Conservation (phyloP, 148 eudicot genomes). For the Pharnaceum exiguum region DNA sequence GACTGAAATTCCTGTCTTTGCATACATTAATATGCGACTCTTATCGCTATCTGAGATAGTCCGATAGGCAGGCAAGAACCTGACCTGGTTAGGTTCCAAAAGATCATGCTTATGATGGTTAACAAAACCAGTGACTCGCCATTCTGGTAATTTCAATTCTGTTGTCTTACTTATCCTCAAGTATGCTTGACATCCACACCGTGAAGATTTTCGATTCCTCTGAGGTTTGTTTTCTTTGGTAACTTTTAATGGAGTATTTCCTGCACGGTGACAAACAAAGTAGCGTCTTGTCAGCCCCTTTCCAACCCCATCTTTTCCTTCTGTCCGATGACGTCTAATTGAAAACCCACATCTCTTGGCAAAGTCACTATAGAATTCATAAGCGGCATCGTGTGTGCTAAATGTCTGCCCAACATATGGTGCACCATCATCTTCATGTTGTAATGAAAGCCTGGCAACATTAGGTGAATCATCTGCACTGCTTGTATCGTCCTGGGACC, state of each 20-base stretch:
- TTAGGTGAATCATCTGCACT: conserved; percentile 83
- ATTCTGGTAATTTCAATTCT: conserved; percentile 65
- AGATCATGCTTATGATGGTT: conserved; percentile 94
- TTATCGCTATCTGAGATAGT: conserved; percentile 81
- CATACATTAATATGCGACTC: conserved; percentile 82
- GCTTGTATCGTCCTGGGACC: conserved; percentile 73
- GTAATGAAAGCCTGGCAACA: conserved; percentile 54
- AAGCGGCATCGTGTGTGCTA: conserved; percentile 84
- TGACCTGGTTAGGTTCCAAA: conserved; percentile 85
- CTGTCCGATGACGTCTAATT: conserved; percentile 91
- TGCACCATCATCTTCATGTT: conserved; percentile 49
- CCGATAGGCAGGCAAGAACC: conserved; percentile 92
- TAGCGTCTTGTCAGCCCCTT: conserved; percentile 92
- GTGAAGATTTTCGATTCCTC: conserved; percentile 83
- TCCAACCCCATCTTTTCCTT: conserved; percentile 94
- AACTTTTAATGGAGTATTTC: conserved; percentile 76
- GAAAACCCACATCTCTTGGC: conserved; percentile 90
- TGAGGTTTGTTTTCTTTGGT: conserved; percentile 69
- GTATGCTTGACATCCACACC: conserved; percentile 96
- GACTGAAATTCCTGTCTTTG: conserved; percentile 89
- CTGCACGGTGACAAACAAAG: conserved; percentile 97
- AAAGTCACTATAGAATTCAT: conserved; percentile 83
- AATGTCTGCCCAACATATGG: conserved; percentile 90
- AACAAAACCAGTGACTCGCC: conserved; percentile 91
- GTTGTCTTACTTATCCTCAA: conserved; percentile 80